A percentile compares a stretch with the other conserved stretches of the same genome.
Evolutionary conservation across 1,284 basidiomycete genomes (phyloP).

Genomic region (Kwoniella shivajii): DNA sequence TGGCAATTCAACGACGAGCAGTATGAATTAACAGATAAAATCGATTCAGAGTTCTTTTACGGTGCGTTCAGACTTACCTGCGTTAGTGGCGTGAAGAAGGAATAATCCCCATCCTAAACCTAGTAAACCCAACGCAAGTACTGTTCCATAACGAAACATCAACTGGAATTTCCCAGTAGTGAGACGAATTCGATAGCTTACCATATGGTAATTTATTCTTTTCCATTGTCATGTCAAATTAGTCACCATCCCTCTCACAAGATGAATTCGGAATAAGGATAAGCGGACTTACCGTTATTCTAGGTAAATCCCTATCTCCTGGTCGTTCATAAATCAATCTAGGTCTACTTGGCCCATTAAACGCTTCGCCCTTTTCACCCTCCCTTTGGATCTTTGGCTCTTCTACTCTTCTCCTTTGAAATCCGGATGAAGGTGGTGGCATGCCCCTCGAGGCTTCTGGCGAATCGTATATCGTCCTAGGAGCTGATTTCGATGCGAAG

Average conservation of each 20-base stretch:
- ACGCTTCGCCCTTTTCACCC: conserved; percentile 21
- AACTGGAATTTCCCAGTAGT: not conserved
- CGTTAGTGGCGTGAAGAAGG: conserved; percentile 52
- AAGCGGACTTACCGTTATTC: conserved; percentile 36
- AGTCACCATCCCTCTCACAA: conserved; percentile 1
- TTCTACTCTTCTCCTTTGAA: not conserved
- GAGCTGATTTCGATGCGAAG: conserved; percentile 39
- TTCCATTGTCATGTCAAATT: not conserved
- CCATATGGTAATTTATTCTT: conserved; percentile 42
- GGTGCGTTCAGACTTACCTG: conserved; percentile 41
- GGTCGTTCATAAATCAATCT: conserved; percentile 45
- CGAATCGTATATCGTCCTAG: conserved; percentile 35
- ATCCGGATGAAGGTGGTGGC: conserved; percentile 17
- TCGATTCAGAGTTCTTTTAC: too few species aligned
- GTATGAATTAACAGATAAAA: not conserved
- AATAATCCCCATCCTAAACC: conserved; percentile 50
- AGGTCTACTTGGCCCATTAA: conserved; percentile 43
- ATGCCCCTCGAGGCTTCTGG: conserved; percentile 38
- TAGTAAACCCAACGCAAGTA: conserved; percentile 37
- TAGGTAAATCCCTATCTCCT: conserved; percentile 42
- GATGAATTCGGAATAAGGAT: not conserved
- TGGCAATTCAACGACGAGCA: not conserved
- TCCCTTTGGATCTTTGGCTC: conserved; percentile 52
- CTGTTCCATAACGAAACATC: conserved; percentile 24
- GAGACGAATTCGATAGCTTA: conserved; percentile 14